phyloP scores from a whole-genome alignment of 768 basidiomycete species.

The Antrodiella citrinella region DNA sequence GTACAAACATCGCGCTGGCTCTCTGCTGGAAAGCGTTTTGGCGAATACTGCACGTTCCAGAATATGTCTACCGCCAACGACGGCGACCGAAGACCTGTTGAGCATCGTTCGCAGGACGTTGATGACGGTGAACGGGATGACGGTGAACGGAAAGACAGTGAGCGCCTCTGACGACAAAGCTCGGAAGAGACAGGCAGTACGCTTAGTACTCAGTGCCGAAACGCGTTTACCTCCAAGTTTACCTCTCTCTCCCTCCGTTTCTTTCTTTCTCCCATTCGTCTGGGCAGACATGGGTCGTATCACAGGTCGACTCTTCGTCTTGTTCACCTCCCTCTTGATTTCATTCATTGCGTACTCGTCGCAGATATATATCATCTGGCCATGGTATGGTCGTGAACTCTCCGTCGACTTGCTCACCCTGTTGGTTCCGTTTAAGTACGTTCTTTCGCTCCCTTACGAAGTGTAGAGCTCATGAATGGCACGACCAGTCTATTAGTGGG shows the following conservation, averaged over 20 bases:
- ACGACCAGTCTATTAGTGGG: conserved; percentile 56
- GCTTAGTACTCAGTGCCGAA: not conserved
- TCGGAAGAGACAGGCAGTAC: not conserved
- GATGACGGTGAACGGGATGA: not conserved
- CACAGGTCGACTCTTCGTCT: conserved; percentile 56
- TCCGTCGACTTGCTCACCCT: conserved; percentile 68
- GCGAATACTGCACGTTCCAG: not conserved
- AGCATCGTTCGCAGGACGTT: not conserved
- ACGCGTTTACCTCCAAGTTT: not conserved
- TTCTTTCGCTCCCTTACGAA: conserved; percentile 4
- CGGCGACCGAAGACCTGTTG: not conserved
- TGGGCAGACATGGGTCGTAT: conserved; percentile 31
- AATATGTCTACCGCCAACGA: not conserved
- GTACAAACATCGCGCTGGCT: not conserved
- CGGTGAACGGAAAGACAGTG: not conserved
- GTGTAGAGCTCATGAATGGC: not conserved
- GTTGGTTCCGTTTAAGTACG: conserved; percentile 90
- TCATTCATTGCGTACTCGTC: conserved; percentile 84
- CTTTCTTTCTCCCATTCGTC: not conserved
- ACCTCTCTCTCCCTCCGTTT: not conserved
- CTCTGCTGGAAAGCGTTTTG: not conserved
- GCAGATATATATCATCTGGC: conserved; percentile 87
- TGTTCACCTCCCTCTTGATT: conserved; percentile 63
- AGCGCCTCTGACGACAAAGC: not conserved
- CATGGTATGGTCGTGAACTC: conserved; percentile 78